A percentile compares a stretch with the other conserved stretches of the same genome.
Conservation (phyloP, 2,329 filamentous ascomycete genomes). For the Rutstroemia sp. region DNA sequence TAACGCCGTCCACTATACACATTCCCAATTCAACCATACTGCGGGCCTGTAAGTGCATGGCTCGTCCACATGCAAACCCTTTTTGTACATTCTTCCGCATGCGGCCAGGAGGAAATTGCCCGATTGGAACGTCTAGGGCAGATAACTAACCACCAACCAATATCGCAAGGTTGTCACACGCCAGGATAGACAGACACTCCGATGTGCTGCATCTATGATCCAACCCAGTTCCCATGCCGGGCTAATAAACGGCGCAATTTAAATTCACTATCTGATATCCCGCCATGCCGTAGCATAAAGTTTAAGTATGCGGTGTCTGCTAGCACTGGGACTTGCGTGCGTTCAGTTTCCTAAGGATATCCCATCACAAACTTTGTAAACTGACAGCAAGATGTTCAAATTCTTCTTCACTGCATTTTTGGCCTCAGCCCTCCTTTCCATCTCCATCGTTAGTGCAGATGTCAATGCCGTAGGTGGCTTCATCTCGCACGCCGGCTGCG, state of each 20-base stretch:
- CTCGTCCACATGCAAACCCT: too few species aligned
- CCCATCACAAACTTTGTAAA: too few species aligned
- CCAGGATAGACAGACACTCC: neutral
- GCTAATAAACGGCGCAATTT: neutral
- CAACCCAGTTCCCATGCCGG: neutral
- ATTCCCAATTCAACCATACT: too few species aligned
- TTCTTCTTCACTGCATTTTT: neutral
- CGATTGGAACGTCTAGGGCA: neutral
- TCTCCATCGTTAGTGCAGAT: neutral
- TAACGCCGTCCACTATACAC: too few species aligned
- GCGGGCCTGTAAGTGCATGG: too few species aligned
- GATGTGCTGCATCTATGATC: too few species aligned
- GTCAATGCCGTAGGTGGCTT: neutral
- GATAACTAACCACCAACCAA: neutral
- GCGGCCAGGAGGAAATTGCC: neutral
- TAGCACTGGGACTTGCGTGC: too few species aligned
- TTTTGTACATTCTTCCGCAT: neutral
- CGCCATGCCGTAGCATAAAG: too few species aligned
- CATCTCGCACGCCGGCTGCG: neutral
- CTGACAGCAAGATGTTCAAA: slow-evolving; percentile 1
- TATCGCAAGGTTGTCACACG: neutral
- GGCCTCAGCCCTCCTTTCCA: neutral
- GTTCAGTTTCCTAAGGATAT: too few species aligned
- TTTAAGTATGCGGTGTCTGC: too few species aligned
- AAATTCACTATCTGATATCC: neutral